Evolutionary conservation across 441 rosid species (phyloP).

Genomic region (Croton setiger): DNA sequence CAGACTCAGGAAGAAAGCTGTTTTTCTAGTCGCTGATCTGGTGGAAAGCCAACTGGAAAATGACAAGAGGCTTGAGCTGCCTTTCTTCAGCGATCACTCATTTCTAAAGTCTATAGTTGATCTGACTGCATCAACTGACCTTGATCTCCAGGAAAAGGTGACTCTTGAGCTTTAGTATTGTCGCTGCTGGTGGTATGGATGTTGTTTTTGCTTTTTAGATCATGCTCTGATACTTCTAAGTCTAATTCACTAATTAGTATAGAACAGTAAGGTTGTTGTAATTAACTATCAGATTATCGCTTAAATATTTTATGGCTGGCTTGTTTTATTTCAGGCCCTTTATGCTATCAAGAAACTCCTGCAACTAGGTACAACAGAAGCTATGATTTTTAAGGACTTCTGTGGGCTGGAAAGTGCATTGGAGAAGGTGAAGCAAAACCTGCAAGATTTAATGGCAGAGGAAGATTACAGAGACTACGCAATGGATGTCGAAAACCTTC

Average conservation of each 20-base stretch:
- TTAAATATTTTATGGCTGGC: too few relatives aligned
- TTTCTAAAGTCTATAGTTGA: slow-evolving; percentile 81
- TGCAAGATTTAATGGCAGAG: slow-evolving; percentile 50
- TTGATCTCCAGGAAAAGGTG: slow-evolving; percentile 95
- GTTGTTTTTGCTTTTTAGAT: background rate
- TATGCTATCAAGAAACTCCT: slow-evolving; percentile 65
- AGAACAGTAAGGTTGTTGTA: background rate
- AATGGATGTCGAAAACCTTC: slow-evolving; percentile 59
- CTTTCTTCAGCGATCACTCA: slow-evolving; percentile 46
- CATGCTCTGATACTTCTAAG: background rate
- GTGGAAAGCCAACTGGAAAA: slow-evolving; percentile 59
- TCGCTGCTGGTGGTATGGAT: slow-evolving; percentile 7
- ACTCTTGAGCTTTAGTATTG: slow-evolving; percentile 13
- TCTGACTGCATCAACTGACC: slow-evolving; percentile 52
- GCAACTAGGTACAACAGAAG: slow-evolving; percentile 56
- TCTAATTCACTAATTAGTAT: background rate
- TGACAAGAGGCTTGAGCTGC: slow-evolving; percentile 38
- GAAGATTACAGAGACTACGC: slow-evolving; percentile 64
- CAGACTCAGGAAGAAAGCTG: slow-evolving; percentile 71
- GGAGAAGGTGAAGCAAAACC: slow-evolving; percentile 58
- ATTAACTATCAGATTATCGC: background rate
- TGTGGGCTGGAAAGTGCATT: slow-evolving; percentile 64
- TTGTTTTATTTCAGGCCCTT: slow-evolving; percentile 53
- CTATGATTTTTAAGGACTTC: slow-evolving; percentile 54
- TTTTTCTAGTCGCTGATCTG: slow-evolving; percentile 70